A percentile compares a stretch with the other conserved stretches of the same genome.
Evolutionary conservation across 148 eudicot species (phyloP).

Genomic region (Silene latifolia): DNA sequence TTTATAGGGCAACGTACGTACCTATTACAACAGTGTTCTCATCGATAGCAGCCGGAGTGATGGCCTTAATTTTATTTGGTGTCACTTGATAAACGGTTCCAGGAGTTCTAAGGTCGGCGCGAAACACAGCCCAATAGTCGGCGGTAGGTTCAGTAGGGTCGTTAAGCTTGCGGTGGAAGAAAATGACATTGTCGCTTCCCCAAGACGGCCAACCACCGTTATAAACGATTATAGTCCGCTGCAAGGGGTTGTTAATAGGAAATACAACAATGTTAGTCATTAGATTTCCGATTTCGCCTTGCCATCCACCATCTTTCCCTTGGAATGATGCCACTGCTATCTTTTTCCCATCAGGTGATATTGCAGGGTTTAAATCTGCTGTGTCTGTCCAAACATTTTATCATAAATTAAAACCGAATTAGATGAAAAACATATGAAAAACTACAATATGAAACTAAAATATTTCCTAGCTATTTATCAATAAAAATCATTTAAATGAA

Average conservation of each 20-base stretch:
- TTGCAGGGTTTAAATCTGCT: slow-evolving; percentile 17
- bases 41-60: slow-evolving; percentile 18
- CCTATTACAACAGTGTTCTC: slow-evolving; percentile 3
- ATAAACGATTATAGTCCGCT: background rate
- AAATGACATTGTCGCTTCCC: slow-evolving; percentile 17
- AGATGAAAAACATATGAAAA: too few relatives aligned
- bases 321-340: slow-evolving; percentile 24
- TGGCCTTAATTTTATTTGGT: slow-evolving; percentile 11
- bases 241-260: background rate
- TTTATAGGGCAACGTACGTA: too few relatives aligned
- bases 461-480: too few relatives aligned
- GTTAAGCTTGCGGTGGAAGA: slow-evolving; percentile 18
- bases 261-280: slow-evolving; percentile 20
- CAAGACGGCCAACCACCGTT: slow-evolving; percentile 31
- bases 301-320: slow-evolving; percentile 15
- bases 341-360: slow-evolving; percentile 17
- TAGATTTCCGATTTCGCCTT: slow-evolving; percentile 12
- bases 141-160: background rate
- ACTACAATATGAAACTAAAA: too few relatives aligned
- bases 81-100: slow-evolving; percentile 2
- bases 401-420: too few relatives aligned
- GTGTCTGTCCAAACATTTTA: background rate
- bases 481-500: too few relatives aligned
- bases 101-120: slow-evolving; percentile 3
- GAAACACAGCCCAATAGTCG: slow-evolving; percentile 19